Percentiles rank a stretch among this genome's conserved stretches.
Conservation (phyloP, 1,284 basidiomycete species). For the Irpex rosettiformis region DNA sequence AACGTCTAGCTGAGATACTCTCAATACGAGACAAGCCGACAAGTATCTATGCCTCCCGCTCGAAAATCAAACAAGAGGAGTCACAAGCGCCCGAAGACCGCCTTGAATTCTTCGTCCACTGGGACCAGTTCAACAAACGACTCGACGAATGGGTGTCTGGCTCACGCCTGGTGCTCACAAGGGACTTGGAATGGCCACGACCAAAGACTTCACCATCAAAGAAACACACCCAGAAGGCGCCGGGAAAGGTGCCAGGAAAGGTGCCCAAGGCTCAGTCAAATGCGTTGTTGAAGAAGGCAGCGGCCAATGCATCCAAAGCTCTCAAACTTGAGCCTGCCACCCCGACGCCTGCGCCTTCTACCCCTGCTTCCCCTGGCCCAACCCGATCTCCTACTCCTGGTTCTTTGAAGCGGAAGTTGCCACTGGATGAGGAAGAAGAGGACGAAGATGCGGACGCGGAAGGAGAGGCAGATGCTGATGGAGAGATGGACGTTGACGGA, state of each 20-base stretch:
- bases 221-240: constrained; percentile 57
- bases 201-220: constrained; percentile 66
- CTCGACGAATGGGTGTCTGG: constrained; percentile 98
- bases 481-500: constrained; percentile 33
- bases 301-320: constrained; percentile 27
- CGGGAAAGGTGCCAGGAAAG: constrained; percentile 65
- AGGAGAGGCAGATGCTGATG: constrained; percentile 48
- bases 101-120: constrained; percentile 95
- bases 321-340: constrained; percentile 25
- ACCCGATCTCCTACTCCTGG: constrained; percentile 38
- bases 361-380: constrained; percentile 41
- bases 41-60: constrained; percentile 55
- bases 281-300: constrained; percentile 31
- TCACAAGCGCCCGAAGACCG: constrained; percentile 66
- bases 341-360: constrained; percentile 30
- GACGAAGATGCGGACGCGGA: constrained; percentile 55
- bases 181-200: constrained; percentile 96
- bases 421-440: constrained; percentile 56
- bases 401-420: constrained; percentile 63
- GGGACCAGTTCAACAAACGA: constrained; percentile 98
- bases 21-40: constrained; percentile 85
- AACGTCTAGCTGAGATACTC: constrained; percentile 90
- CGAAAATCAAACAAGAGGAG: constrained; percentile 40
- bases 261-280: constrained; percentile 32
- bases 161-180: constrained; percentile 77